Percentiles rank a stretch among this genome's conserved stretches.
These are phyloP conservation scores for Hydnomerulius pinastri DNA, from an alignment of 768 basidiomycete genomes.

Conservation along the genomic window DNA sequence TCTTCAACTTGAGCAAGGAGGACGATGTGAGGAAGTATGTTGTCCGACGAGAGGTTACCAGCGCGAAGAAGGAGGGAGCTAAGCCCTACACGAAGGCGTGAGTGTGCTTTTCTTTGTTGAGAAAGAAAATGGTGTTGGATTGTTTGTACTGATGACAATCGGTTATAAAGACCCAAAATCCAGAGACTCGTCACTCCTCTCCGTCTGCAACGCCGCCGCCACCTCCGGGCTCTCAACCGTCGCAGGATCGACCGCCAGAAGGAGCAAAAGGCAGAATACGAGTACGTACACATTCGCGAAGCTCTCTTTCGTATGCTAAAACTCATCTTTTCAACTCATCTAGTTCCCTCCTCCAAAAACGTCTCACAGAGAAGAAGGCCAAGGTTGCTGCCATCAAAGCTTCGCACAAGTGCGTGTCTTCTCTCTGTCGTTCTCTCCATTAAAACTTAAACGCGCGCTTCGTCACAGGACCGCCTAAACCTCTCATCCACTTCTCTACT, in stretches of 20 bases:
- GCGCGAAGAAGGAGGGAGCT: conserved; percentile 82
- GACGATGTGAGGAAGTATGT: conserved; percentile 99
- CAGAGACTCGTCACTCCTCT: conserved; percentile 94
- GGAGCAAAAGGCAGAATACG: conserved; percentile 94
- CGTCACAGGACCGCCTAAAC: conserved; percentile 22
- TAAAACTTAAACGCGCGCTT: background rate
- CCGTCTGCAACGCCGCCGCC: conserved; percentile 95
- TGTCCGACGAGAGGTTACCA: conserved; percentile 87
- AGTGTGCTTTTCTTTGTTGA: conserved; percentile 37
- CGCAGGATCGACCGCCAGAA: conserved; percentile 89
- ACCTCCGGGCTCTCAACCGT: conserved; percentile 85
- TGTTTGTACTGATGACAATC: conserved; percentile 4
- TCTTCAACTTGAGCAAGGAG: conserved; percentile 98
- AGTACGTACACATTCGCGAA: conserved; percentile 46
- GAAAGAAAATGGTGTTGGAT: no score
- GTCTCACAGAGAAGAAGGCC: conserved; percentile 90
- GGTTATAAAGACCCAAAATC: conserved; percentile 78
- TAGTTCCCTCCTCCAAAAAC: conserved; percentile 80
- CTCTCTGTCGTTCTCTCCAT: background rate
- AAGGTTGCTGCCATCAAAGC: conserved; percentile 88
- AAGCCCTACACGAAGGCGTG: conserved; percentile 98
- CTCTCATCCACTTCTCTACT: background rate
- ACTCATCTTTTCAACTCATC: background rate
- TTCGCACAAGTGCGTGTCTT: conserved; percentile 61
- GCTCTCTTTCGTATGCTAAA: background rate